These are phyloP conservation scores for Mycena capillaripes DNA, from an alignment of 768 basidiomycete genomes.

Conservation along the genomic window DNA sequence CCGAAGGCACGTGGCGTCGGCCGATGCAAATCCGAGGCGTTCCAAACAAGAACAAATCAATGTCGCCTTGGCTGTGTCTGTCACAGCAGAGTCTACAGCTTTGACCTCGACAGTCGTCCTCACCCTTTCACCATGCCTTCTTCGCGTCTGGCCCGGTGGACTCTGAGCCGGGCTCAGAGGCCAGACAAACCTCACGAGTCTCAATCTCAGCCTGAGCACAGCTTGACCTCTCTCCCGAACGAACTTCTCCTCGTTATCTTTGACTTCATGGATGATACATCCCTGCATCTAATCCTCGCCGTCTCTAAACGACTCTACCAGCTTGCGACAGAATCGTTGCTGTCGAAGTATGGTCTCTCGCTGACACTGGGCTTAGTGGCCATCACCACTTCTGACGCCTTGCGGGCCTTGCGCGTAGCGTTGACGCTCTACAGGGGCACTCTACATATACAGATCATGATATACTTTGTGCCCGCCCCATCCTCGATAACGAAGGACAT, in stretches of 20 bases:
- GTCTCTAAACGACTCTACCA: conserved; percentile 25
- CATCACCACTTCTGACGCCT: conserved; percentile 16
- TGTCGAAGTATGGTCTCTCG: conserved; percentile 9
- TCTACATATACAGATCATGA: background rate
- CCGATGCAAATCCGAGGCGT: too few species aligned
- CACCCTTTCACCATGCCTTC: background rate
- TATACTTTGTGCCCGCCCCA: background rate
- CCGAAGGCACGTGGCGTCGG: background rate
- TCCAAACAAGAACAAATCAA: background rate
- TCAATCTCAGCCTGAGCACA: background rate
- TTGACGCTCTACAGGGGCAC: conserved; percentile 2
- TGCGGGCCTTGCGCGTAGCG: conserved; percentile 28
- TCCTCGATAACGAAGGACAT: background rate
- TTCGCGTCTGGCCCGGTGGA: conserved; percentile 12
- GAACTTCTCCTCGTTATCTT: conserved; percentile 23
- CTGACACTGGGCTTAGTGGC: background rate
- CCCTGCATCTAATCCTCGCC: conserved; percentile 19
- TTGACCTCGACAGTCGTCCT: background rate
- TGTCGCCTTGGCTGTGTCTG: too few species aligned
- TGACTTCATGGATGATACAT: conserved; percentile 17
- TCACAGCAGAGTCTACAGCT: background rate
- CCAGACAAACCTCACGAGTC: background rate
- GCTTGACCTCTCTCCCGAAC: conserved; percentile 8
- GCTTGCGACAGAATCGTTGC: conserved; percentile 10
- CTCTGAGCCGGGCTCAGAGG: conserved; percentile 7